Evolutionary conservation across 1,139 yeast genomes (phyloP).

Genomic region (Yamadazyma membranifaciens): DNA sequence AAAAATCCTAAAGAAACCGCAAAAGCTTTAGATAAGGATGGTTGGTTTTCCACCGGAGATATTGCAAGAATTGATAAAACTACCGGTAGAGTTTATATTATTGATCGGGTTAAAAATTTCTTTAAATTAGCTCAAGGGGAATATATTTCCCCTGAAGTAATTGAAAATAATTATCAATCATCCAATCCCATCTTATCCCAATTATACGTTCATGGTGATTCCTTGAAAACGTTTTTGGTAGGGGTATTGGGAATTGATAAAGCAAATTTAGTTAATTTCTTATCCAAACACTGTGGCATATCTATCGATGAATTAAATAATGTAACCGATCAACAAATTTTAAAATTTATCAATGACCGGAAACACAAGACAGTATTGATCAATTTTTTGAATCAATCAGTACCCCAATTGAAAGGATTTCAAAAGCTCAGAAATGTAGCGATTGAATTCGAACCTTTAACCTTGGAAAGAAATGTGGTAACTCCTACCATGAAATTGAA

Average conservation of each 20-base stretch:
- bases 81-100: slow-evolving; percentile 30
- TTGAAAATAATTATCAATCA: slow-evolving; percentile 38
- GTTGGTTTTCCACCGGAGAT: slow-evolving; percentile 45
- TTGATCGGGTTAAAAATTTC: slow-evolving; percentile 45
- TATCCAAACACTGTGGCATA: slow-evolving; percentile 19
- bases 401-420: slow-evolving; percentile 42
- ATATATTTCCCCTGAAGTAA: slow-evolving; percentile 42
- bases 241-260: slow-evolving; percentile 60
- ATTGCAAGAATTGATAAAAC: slow-evolving; percentile 29
- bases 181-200: slow-evolving; percentile 33
- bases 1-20: slow-evolving; percentile 40
- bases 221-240: slow-evolving; percentile 57
- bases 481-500: slow-evolving; percentile 79
- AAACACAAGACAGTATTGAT: slow-evolving; percentile 29
- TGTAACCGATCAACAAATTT: slow-evolving; percentile 20
- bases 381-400: slow-evolving; percentile 24
- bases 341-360: slow-evolving; percentile 26
- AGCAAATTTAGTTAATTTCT: slow-evolving; percentile 15
- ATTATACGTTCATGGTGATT: slow-evolving; percentile 57
- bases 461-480: slow-evolving; percentile 57
- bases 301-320: slow-evolving; percentile 14
- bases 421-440: slow-evolving; percentile 64
- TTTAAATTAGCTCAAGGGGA: slow-evolving; percentile 48
- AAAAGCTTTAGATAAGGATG: slow-evolving; percentile 55
- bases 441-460: slow-evolving; percentile 66